A percentile compares a stretch with the other conserved stretches of the same genome.
These are phyloP conservation scores for Teratosphaeria destructans DNA, from an alignment of 2,329 filamentous ascomycete genomes.

Conservation along the genomic window DNA sequence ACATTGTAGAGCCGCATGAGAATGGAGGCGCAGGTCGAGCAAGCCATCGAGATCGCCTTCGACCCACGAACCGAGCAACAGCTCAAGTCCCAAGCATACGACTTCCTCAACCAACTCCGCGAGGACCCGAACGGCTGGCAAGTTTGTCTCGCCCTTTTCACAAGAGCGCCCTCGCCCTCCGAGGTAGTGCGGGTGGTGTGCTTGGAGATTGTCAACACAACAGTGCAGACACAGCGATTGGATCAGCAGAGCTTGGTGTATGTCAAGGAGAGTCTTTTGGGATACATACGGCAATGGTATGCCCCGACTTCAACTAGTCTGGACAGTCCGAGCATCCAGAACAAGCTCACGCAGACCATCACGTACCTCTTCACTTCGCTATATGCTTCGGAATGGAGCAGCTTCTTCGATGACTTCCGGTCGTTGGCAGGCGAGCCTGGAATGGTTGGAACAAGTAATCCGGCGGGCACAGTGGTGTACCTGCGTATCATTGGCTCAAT, in stretches of 20 bases:
- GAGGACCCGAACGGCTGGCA: conserved; percentile 81
- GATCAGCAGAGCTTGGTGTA: conserved; percentile 61
- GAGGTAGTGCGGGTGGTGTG: conserved; percentile 83
- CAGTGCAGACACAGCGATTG: conserved; percentile 68
- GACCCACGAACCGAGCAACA: conserved; percentile 65
- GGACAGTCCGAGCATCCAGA: conserved; percentile 74
- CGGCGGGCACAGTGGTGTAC: conserved; percentile 71
- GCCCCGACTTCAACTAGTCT: conserved; percentile 43
- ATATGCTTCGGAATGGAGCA: conserved; percentile 78
- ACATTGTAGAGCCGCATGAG: neutral
- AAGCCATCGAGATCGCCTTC: conserved; percentile 89
- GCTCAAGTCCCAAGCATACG: conserved; percentile 72
- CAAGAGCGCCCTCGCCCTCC: conserved; percentile 59
- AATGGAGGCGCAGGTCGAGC: conserved; percentile 59
- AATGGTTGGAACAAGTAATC: conserved; percentile 50
- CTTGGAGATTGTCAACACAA: conserved; percentile 87
- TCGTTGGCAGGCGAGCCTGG: conserved; percentile 58
- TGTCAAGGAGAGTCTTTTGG: conserved; percentile 71
- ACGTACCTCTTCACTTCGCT: conserved; percentile 85
- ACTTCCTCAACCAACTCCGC: conserved; percentile 68
- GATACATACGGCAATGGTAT: conserved; percentile 71
- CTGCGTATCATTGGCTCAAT: conserved; percentile 79
- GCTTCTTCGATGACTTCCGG: conserved; percentile 84
- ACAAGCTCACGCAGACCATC: conserved; percentile 92
- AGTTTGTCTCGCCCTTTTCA: conserved; percentile 77